Evolutionary conservation across 345 rosid genomes (phyloP).

Genomic region (Microthlaspi erraticum): DNA sequence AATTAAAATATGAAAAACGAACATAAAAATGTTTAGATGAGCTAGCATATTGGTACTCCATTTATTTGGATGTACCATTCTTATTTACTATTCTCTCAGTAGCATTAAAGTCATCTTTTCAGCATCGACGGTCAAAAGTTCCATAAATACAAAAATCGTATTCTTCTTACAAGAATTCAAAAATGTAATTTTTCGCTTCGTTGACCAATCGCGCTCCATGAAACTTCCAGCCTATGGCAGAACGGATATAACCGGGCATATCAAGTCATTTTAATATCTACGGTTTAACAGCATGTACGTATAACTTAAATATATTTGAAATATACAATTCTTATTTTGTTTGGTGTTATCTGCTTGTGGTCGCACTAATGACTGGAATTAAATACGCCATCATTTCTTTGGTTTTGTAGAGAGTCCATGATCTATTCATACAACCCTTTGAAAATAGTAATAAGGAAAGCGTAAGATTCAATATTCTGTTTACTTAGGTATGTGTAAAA

Average conservation of each 20-base stretch:
- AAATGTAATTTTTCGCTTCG: not conserved
- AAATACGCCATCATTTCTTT: slow-evolving; percentile 29
- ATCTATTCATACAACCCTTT: not conserved
- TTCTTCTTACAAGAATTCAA: slow-evolving; percentile 6
- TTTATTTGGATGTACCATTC: not conserved
- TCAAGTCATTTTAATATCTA: not conserved
- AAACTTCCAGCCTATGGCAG: slow-evolving; percentile 4
- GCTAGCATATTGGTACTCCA: not conserved
- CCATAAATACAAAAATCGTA: slow-evolving; percentile 19
- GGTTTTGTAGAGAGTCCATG: not conserved
- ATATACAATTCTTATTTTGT: slow-evolving; percentile 15
- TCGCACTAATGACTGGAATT: slow-evolving; percentile 25
- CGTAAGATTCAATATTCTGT: not conserved
- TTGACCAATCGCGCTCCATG: slow-evolving; percentile 16
- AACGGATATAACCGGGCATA: slow-evolving; percentile 5
- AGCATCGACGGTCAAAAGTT: slow-evolving; percentile 27
- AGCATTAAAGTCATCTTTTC: slow-evolving; percentile 13
- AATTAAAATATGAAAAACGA: not conserved
- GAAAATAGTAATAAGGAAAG: not conserved
- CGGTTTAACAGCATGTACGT: not conserved
- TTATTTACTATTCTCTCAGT: not conserved
- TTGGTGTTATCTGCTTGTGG: slow-evolving; percentile 30
- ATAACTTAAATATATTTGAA: not conserved
- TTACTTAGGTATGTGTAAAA: not conserved
- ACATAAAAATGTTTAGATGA: no score